phyloP scores from a whole-genome alignment of 116 monocot genomes.

The Posidonia oceanica region DNA sequence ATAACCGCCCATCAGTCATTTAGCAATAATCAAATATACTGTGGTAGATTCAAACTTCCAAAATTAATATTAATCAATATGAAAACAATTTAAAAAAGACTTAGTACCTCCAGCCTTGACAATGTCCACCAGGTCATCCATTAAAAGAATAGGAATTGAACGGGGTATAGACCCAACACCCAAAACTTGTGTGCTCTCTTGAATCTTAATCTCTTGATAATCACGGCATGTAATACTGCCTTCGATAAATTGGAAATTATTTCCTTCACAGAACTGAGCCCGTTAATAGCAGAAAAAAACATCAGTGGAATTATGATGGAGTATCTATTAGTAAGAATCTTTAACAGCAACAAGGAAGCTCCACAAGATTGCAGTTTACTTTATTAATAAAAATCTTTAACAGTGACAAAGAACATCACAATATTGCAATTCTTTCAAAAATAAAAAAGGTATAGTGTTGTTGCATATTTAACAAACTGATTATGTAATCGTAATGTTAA shows the following conservation, averaged over 20 bases:
- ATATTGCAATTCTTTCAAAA: no score
- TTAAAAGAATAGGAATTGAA: conserved; percentile 80
- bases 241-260: conserved; percentile 57
- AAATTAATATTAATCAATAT: background rate
- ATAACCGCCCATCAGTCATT: no score
- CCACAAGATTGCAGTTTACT: no score
- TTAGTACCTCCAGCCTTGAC: conserved; percentile 95
- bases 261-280: conserved; percentile 55
- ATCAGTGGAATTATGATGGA: background rate
- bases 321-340: no score
- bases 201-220: conserved; percentile 98
- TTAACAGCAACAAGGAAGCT: no score
- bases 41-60: no score
- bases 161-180: conserved; percentile 96
- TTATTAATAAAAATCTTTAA: no score
- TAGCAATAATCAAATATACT: no score
- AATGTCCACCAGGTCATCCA: conserved; percentile 95
- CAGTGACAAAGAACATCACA: no score
- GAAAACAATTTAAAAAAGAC: background rate
- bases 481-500: no score
- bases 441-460: no score
- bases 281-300: conserved; percentile 19
- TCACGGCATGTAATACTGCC: conserved; percentile 86
- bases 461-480: no score
- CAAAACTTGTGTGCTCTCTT: conserved; percentile 81